Percentiles rank a stretch among this genome's conserved stretches.
Evolutionary conservation across 306 rosid genomes (phyloP).

Genomic region (Prunus mongolica): DNA sequence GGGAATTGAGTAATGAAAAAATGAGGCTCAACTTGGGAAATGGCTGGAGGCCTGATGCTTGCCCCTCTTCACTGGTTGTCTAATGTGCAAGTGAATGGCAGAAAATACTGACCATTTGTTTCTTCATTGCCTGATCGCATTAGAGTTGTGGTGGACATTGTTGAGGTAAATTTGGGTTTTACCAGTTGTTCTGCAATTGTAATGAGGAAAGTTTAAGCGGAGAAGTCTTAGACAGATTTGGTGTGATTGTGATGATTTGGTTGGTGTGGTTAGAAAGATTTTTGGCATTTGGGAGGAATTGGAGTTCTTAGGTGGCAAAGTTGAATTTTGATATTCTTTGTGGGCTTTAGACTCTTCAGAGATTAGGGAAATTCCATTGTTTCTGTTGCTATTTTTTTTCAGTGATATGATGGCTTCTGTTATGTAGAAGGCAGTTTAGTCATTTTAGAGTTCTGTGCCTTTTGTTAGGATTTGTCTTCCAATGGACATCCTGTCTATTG

Average conservation of each 20-base stretch:
- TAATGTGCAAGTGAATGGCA: background rate
- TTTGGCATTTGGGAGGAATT: background rate
- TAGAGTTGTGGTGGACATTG: background rate
- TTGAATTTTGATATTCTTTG: background rate
- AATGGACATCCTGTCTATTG: background rate
- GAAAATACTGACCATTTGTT: background rate
- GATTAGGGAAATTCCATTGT: background rate
- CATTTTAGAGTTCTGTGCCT: background rate
- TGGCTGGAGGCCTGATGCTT: background rate
- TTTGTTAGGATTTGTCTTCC: background rate
- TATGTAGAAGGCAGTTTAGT: background rate
- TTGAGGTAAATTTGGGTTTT: background rate
- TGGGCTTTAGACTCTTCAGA: background rate
- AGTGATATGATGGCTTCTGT: background rate
- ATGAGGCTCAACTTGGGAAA: background rate
- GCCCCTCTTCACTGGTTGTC: background rate
- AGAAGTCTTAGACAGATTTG: background rate
- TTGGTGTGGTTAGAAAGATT: background rate
- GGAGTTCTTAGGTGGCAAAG: background rate
- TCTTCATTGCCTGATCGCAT: slow-evolving; percentile 1
- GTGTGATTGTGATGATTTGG: background rate
- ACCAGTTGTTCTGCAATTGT: background rate
- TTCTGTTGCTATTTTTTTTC: background rate
- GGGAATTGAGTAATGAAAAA: background rate
- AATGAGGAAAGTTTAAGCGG: background rate